Conservation (phyloP, 1,284 basidiomycete genomes). For the Cerioporus squamosus region DNA sequence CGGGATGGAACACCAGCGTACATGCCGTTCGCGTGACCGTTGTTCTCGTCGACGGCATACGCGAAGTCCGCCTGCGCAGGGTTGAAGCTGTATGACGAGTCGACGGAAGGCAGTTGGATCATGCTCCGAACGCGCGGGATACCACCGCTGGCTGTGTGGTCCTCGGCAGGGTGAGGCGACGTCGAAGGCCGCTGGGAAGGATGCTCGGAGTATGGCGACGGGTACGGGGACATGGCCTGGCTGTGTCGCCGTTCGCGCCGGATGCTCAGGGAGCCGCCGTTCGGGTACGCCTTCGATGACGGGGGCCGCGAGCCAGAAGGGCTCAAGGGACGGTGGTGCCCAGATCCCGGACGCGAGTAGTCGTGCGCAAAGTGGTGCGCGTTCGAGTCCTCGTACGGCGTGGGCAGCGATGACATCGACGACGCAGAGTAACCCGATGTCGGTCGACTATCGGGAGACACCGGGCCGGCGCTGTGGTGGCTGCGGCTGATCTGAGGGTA, state of each 20-base stretch:
- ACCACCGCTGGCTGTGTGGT: conserved; percentile 41
- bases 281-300: conserved; percentile 61
- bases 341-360: conserved; percentile 69
- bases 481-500: conserved; percentile 65
- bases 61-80: conserved; percentile 76
- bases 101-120: conserved; percentile 71
- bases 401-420: conserved; percentile 70
- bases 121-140: conserved; percentile 78
- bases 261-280: conserved; percentile 59
- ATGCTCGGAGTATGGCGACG: conserved; percentile 73
- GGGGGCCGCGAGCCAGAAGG: conserved; percentile 55
- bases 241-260: conserved; percentile 75
- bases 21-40: conserved; percentile 27
- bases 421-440: conserved; percentile 83
- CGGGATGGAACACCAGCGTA: conserved; percentile 35
- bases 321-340: conserved; percentile 56
- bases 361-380: conserved; percentile 53
- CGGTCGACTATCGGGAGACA: conserved; percentile 82
- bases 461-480: conserved; percentile 69
- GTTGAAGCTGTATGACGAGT: conserved; percentile 62
- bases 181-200: conserved; percentile 61
- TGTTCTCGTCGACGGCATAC: conserved; percentile 54
- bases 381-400: conserved; percentile 60
- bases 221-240: conserved; percentile 83
- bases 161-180: conserved; percentile 70